phyloP scores from a whole-genome alignment of 495 filamentous ascomycete species.

The Penicillium alfredii region DNA sequence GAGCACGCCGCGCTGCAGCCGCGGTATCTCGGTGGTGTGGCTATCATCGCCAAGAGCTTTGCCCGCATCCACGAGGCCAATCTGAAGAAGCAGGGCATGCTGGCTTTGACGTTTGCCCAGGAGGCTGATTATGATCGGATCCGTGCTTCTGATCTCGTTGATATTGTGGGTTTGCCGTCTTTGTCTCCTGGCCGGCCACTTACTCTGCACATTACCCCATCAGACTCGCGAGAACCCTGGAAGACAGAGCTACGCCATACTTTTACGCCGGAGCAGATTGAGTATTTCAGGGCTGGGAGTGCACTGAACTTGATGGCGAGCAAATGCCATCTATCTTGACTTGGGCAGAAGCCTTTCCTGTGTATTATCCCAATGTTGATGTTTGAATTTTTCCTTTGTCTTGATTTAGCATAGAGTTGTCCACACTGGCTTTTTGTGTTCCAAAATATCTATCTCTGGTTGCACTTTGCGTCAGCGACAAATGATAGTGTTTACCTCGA shows the following conservation, averaged over 20 bases:
- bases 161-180: slow-evolving; percentile 78
- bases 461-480: no score
- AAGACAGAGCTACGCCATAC: slow-evolving; percentile 54
- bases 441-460: no score
- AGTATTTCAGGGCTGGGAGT: slow-evolving; percentile 87
- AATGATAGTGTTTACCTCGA: no score
- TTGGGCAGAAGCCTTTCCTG: no score
- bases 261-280: slow-evolving; percentile 79
- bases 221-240: slow-evolving; percentile 51
- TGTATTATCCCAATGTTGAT: no score
- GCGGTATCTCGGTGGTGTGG: slow-evolving; percentile 78
- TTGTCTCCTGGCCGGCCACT: slow-evolving; percentile 73
- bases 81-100: slow-evolving; percentile 97
- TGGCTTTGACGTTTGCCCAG: slow-evolving; percentile 82
- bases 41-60: slow-evolving; percentile 88
- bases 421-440: no score
- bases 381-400: no score
- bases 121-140: slow-evolving; percentile 81
- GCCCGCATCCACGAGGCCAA: slow-evolving; percentile 98
- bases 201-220: slow-evolving; percentile 57
- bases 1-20: slow-evolving; percentile 98
- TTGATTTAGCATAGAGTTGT: no score
- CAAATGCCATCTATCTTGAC: no score
- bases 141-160: slow-evolving; percentile 71
- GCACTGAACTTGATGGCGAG: slow-evolving; percentile 82